These are phyloP conservation scores for Asclepias syriaca DNA, from an alignment of 257 asterid genomes.

Conservation along the genomic window DNA sequence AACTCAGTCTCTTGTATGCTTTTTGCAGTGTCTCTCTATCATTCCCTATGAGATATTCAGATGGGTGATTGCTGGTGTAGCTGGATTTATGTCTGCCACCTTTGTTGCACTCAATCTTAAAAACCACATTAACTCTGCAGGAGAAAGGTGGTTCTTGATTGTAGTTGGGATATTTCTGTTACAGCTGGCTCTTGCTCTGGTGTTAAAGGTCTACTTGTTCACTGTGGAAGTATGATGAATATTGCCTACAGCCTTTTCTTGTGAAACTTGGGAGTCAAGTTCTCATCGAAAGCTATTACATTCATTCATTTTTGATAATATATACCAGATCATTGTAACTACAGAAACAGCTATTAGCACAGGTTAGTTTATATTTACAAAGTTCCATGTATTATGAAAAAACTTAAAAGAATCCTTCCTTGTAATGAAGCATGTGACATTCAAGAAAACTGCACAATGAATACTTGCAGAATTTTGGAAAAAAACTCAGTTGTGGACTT, in stretches of 20 bases:
- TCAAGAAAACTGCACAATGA: background rate
- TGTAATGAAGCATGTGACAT: background rate
- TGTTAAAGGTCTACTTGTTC: conserved; percentile 73
- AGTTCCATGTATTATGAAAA: conserved; percentile 4
- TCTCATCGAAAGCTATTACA: conserved; percentile 18
- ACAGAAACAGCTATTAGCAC: conserved; percentile 2
- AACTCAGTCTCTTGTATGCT: conserved; percentile 7
- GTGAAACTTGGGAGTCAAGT: conserved; percentile 6
- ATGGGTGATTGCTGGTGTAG: conserved; percentile 90
- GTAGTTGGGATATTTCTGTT: conserved; percentile 86
- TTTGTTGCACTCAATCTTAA: conserved; percentile 85
- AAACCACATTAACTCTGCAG: conserved; percentile 89
- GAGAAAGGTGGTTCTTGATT: conserved; percentile 88
- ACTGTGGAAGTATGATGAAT: conserved; percentile 48
- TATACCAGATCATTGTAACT: conserved; percentile 20
- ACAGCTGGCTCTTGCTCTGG: conserved; percentile 95
- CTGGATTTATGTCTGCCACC: conserved; percentile 91
- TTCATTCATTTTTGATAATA: conserved; percentile 45
- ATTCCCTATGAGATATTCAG: conserved; percentile 77
- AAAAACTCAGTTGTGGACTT: no score
- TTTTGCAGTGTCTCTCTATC: conserved; percentile 84
- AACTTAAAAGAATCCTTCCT: background rate
- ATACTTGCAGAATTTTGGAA: no score
- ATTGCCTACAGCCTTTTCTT: background rate
- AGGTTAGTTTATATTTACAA: conserved; percentile 14